phyloP scores from a whole-genome alignment of 495 filamentous ascomycete genomes.

The Podospora pseudocomata region DNA sequence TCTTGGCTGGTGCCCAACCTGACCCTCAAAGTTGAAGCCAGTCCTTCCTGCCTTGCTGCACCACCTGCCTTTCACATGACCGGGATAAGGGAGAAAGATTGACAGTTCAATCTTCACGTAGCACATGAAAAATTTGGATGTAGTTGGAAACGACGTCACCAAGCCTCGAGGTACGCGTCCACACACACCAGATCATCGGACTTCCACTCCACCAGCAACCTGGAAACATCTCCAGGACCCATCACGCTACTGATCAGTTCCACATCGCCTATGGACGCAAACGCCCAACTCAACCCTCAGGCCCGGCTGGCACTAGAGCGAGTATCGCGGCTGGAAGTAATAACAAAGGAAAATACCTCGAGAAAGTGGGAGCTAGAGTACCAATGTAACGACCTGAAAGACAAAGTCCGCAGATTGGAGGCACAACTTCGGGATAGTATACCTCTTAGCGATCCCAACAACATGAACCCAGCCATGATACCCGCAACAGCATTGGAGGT shows the following conservation, averaged over 20 bases:
- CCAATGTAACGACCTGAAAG: not conserved
- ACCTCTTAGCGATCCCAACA: not conserved
- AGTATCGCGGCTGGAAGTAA: not conserved
- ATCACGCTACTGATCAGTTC: not conserved
- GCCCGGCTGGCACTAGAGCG: not conserved
- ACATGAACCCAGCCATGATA: not conserved
- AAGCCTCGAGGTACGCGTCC: not conserved
- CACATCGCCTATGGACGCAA: not conserved
- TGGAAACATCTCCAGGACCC: not conserved
- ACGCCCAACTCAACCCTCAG: not conserved
- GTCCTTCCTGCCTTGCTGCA: no score
- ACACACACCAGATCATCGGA: not conserved
- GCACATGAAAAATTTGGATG: not conserved
- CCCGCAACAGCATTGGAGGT: not conserved
- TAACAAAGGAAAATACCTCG: not conserved
- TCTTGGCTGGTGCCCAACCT: not conserved
- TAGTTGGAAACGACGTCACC: not conserved
- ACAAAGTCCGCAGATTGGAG: not conserved
- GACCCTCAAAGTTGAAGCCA: not conserved
- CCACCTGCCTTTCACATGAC: not conserved
- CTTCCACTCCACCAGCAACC: not conserved
- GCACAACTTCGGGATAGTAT: not conserved
- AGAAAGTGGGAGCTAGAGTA: constrained; percentile 6
- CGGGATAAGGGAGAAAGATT: not conserved
- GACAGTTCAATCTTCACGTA: not conserved